Percentiles rank a stretch among this genome's conserved stretches.
Evolutionary conservation across 371 early-diverging fungal genomes (phyloP).

Genomic region (Spraguea lophii): DNA sequence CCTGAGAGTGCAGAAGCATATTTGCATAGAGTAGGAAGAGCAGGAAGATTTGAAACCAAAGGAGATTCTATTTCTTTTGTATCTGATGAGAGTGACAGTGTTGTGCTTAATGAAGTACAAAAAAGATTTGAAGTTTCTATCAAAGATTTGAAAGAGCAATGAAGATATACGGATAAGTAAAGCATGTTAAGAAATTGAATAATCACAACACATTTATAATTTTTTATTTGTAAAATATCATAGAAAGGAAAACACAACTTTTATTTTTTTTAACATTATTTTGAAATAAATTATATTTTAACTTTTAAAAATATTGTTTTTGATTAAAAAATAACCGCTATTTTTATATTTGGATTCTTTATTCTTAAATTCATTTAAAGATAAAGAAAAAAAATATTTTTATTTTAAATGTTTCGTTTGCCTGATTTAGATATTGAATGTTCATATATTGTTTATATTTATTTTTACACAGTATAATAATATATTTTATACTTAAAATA

Average conservation of each 20-base stretch:
- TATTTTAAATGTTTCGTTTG: no score
- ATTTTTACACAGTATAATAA: no score
- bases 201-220: no score
- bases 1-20: slow-evolving; percentile 74
- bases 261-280: background rate
- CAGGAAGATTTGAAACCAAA: slow-evolving; percentile 96
- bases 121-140: slow-evolving; percentile 79
- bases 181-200: background rate
- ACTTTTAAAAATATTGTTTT: no score
- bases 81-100: slow-evolving; percentile 61
- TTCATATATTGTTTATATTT: no score
- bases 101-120: slow-evolving; percentile 65
- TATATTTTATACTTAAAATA: no score
- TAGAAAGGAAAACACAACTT: background rate
- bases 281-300: no score
- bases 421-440: background rate
- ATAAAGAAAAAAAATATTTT: no score
- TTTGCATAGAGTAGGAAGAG: slow-evolving; percentile 85
- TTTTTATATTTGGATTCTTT: no score
- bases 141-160: slow-evolving; percentile 48
- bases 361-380: no score
- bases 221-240: background rate
- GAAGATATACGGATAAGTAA: background rate
- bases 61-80: slow-evolving; percentile 87
- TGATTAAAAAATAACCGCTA: no score